Evolutionary conservation across 805 yeast species (phyloP), one percentile per base, ranked within the genome.

Genomic region (Danielozyma ontarioensis): DNA sequence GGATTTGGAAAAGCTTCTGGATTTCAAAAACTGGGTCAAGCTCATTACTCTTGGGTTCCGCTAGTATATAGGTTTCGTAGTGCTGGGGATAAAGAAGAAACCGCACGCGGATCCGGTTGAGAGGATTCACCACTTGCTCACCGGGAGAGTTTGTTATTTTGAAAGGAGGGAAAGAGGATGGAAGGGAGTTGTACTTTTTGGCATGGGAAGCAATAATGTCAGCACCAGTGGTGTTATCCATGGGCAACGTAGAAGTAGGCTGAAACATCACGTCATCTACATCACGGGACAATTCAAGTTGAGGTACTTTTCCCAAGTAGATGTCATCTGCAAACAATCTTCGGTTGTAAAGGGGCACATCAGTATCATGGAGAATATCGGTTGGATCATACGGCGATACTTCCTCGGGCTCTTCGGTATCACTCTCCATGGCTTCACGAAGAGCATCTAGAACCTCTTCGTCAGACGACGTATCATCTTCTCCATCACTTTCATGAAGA

Each of bases 21-120:
- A 82, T 66, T 45, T 83, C 90, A 31, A 64, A 71, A 29, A 78
- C 59, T 4, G 88, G 85, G 46, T 80, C 78, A 26, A 77, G 62
- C 37, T 72, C 78, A 34, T 75, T 74, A 39, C 69, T 68, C 39
- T 73, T 75, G 4, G 81, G 75, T 12, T 59, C 54, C 3, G 72
- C 70, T 24, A 78, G 53, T 6, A 66, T 39, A 40, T 71, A 78
- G 26, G 62, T 59, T 44, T 79, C 85, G 21, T 52, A 53, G 39
- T 75, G 71, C 27, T 62, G 57, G 1, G 79, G 38, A 28, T 41
- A 32, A 23, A 53, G 44, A 10, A 66, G 45, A 39, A 57, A 58
- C 26, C 71, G 42, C 1, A 66, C 38, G 25, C 55, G 50, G 2
- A 66, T 40, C 16, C 42, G 50, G 35, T 62, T 62, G 11, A 44